phyloP scores from a whole-genome alignment of 2,329 filamentous ascomycete species.

The Plenodomus lindquistii region DNA sequence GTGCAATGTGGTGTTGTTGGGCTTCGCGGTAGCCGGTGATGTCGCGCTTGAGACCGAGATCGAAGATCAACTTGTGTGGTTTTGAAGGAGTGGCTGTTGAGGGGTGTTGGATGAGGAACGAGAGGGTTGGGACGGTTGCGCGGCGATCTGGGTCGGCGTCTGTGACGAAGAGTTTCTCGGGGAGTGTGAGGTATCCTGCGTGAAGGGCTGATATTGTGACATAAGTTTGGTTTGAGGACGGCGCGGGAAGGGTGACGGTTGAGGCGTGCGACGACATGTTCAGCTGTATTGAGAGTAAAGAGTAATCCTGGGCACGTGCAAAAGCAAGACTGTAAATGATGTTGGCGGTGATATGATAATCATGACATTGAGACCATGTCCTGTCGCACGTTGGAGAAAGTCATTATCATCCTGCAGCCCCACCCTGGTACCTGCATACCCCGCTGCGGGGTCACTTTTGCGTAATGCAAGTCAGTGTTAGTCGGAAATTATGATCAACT shows the following conservation, averaged over 20 bases:
- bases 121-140: conserved; percentile 57
- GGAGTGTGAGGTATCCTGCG: conserved; percentile 50
- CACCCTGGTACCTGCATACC: conserved; percentile 22
- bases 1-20: conserved; percentile 52
- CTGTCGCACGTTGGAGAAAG: background rate
- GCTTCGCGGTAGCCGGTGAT: conserved; percentile 49
- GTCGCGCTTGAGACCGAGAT: conserved; percentile 57
- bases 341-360: background rate
- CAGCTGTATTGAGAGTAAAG: background rate
- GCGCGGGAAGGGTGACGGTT: conserved; percentile 25
- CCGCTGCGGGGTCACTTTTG: conserved; percentile 29
- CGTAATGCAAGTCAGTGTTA: background rate
- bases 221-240: conserved; percentile 26
- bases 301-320: no score
- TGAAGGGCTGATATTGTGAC: conserved; percentile 38
- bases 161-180: conserved; percentile 53
- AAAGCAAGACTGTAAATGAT: background rate
- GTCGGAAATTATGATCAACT: background rate
- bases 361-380: background rate
- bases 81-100: conserved; percentile 23
- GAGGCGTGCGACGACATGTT: conserved; percentile 9
- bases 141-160: conserved; percentile 49
- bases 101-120: conserved; percentile 57
- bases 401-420: conserved; percentile 17
- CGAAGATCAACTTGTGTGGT: conserved; percentile 53